Evolutionary conservation across 805 yeast genomes (phyloP), one percentile per base, ranked within the genome.

Genomic region (Candida manassasensis): DNA sequence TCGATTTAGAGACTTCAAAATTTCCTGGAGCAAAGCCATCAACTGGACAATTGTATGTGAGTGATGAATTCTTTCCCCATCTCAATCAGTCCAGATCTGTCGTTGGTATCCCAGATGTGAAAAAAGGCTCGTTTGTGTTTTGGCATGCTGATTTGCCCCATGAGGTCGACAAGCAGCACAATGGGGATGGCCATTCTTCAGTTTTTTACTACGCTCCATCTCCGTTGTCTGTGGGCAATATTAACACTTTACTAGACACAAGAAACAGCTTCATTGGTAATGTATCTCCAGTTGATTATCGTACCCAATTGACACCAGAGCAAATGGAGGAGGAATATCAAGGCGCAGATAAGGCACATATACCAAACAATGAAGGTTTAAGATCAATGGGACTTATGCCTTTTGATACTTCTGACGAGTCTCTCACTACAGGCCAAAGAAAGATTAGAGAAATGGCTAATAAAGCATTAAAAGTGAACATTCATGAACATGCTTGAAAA

Each of bases 141-240:
- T 68, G 73, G 73, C 73, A 69, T 42, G 52, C 62, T 35, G 73
- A 67, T 40, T 35, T 54, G 27, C 53, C 59, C 13, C 74, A 69
- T 43, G 61, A 61, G 11, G 71, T 69, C 19, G 72, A 68, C 32
- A 41, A 50, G 8, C 55, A 49, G 11, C 70, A 63, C 36, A 40
- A 42, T 13, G 71, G 71, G 5, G 34, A 26, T 7, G 39, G 44
- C 8, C 66, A 61, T 38, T 62, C 74, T 11, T 50, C 63, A n/a
- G 73, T 68, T 4, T 36, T 66, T 34, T 68, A 63, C 41, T 57
- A 57, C 28, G 63, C 65, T 2, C 51, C 57, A 3, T 50, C 55
- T 6, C 72, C 73, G 2, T 40, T 64, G 32, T 42, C 52, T 26
- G 26, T 43, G 4, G 21, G 26, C 11, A 47, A 45, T 35, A 35